Conservation (phyloP, 2,329 filamentous ascomycete genomes). For the Scolecobasidium constrictum region DNA sequence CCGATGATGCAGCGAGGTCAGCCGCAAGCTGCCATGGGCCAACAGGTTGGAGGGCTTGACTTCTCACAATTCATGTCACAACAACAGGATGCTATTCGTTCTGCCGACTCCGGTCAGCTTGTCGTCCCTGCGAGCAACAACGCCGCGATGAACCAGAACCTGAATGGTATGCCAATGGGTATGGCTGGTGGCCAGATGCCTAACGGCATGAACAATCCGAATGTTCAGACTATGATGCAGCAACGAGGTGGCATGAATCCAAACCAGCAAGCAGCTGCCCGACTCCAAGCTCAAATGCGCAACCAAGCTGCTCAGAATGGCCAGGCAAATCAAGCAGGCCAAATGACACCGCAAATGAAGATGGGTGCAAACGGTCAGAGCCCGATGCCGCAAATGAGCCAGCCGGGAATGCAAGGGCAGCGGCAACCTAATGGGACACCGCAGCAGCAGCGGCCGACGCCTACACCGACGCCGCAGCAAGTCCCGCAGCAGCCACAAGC, state of each 20-base stretch:
- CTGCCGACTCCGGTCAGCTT: conserved; percentile 48
- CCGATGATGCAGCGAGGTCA: background rate
- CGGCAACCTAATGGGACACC: background rate
- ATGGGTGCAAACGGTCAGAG: conserved; percentile 1
- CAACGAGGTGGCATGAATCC: background rate
- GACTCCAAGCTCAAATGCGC: background rate
- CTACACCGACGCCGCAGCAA: background rate
- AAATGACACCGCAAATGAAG: background rate
- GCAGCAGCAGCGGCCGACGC: background rate
- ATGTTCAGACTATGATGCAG: conserved; percentile 27
- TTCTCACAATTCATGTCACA: conserved; percentile 48
- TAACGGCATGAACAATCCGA: conserved; percentile 15
- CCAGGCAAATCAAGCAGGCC: background rate
- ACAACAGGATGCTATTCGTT: conserved; percentile 49
- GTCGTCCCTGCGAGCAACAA: conserved; percentile 54
- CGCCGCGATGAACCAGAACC: conserved; percentile 29
- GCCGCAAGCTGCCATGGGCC: conserved; percentile 14
- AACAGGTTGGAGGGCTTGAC: conserved; percentile 27
- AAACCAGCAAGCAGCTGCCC: conserved; percentile 13
- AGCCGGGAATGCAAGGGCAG: background rate
- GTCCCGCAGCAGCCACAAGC: background rate
- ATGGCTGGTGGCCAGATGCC: background rate
- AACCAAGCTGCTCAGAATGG: background rate
- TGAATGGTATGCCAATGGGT: conserved; percentile 17
- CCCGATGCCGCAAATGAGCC: background rate